A percentile compares a stretch with the other conserved stretches of the same genome.
These are phyloP conservation scores for Domatiomyces globalis DNA, from an alignment of 2,329 filamentous ascomycete genomes.

Conservation along the genomic window DNA sequence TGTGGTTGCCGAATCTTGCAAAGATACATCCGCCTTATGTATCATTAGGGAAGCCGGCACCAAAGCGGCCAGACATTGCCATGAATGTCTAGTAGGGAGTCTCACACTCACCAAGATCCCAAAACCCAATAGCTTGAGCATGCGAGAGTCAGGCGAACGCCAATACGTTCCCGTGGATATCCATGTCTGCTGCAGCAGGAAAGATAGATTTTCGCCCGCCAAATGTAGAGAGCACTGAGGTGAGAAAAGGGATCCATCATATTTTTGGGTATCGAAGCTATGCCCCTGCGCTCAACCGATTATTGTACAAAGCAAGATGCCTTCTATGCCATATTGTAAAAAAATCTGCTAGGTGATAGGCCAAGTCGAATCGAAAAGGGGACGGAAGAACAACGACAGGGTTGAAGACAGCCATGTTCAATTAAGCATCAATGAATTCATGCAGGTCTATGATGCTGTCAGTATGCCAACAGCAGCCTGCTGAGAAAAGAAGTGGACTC, in stretches of 20 bases:
- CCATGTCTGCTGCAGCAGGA: too few relatives aligned
- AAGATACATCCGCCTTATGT: too few relatives aligned
- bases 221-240: neutral
- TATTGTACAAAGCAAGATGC: neutral
- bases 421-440: slow-evolving; percentile 61
- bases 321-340: neutral
- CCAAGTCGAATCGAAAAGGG: neutral
- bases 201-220: neutral
- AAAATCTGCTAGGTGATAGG: neutral
- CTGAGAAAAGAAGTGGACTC: slow-evolving; percentile 22
- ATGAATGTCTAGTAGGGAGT: too few relatives aligned
- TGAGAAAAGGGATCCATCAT: neutral
- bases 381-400: neutral
- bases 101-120: too few relatives aligned
- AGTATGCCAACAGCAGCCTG: slow-evolving; percentile 5
- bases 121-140: too few relatives aligned
- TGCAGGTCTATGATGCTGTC: slow-evolving; percentile 50
- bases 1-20: too few relatives aligned
- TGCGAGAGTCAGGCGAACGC: too few relatives aligned
- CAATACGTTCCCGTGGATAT: too few relatives aligned
- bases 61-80: too few relatives aligned
- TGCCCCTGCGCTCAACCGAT: neutral
- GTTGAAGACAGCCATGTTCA: neutral
- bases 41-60: too few relatives aligned
- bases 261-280: neutral